Percentiles rank a stretch among this genome's conserved stretches.
These are phyloP conservation scores for Effrenium voratum DNA, from an alignment of 73 alveolate genomes.

Conservation along the genomic window DNA sequence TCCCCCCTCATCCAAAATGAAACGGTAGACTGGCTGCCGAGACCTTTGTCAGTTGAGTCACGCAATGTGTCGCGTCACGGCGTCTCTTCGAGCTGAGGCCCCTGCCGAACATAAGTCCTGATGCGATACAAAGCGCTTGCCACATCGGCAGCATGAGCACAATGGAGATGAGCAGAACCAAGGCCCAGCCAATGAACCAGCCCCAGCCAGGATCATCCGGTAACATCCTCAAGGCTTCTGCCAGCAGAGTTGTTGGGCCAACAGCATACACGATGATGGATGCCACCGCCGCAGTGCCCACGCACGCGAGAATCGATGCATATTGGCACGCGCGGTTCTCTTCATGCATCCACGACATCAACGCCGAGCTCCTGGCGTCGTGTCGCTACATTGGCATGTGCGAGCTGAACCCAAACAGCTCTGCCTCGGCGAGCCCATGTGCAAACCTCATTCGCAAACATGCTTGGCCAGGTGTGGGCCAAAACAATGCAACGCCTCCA, in stretches of 20 bases:
- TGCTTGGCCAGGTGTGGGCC: too few species aligned
- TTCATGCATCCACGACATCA: neutral
- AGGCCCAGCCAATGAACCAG: conserved; percentile 58
- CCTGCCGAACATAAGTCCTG: conserved; percentile 63
- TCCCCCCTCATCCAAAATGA: too few species aligned
- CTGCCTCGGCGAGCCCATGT: neutral
- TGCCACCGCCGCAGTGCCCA: neutral
- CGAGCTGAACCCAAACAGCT: neutral
- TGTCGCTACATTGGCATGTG: neutral
- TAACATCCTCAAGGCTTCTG: neutral
- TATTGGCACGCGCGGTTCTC: neutral
- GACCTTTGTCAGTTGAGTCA: too few species aligned
- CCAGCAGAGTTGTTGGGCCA: neutral
- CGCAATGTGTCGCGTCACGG: too few species aligned
- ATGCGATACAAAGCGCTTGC: conserved; percentile 24
- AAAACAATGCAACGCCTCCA: too few species aligned
- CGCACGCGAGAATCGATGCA: neutral
- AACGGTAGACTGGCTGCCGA: too few species aligned
- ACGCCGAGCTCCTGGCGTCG: neutral
- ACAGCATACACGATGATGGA: neutral
- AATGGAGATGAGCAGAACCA: neutral
- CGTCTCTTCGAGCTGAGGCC: neutral
- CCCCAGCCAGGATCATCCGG: conserved; percentile 74
- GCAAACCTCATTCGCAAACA: too few species aligned
- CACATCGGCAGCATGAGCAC: conserved; percentile 27